These are phyloP conservation scores for Acorus gramineus DNA, from an alignment of 106 monocot genomes.

Conservation along the genomic window DNA sequence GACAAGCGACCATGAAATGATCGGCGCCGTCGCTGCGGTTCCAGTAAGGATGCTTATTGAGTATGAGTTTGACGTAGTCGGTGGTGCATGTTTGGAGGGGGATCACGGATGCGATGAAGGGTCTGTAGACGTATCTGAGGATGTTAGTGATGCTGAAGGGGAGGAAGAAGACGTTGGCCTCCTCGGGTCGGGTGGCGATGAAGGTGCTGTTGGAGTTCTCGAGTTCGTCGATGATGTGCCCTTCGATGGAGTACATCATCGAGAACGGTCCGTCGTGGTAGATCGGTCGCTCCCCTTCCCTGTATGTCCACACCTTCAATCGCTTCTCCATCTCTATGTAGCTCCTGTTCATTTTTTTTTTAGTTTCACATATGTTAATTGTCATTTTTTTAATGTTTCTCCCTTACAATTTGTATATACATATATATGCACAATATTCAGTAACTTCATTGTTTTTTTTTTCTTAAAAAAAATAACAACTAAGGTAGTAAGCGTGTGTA, in stretches of 20 bases:
- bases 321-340: slow-evolving; percentile 81
- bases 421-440: too few species aligned
- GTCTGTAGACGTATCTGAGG: slow-evolving; percentile 27
- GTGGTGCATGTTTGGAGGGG: not conserved
- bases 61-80: slow-evolving; percentile 7
- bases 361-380: too few species aligned
- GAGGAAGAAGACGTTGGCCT: slow-evolving; percentile 62
- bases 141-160: slow-evolving; percentile 56
- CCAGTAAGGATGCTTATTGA: slow-evolving; percentile 14
- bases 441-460: too few species aligned
- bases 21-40: slow-evolving; percentile 13
- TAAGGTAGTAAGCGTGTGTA: too few species aligned
- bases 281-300: slow-evolving; percentile 63
- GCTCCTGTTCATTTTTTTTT: slow-evolving; percentile 46
- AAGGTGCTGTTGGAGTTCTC: slow-evolving; percentile 27
- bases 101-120: not conserved
- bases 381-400: too few species aligned
- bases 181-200: slow-evolving; percentile 25
- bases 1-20: slow-evolving; percentile 27
- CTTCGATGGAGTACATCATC: slow-evolving; percentile 55
- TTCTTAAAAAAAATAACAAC: too few species aligned
- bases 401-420: too few species aligned
- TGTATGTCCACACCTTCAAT: slow-evolving; percentile 57
- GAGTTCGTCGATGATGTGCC: slow-evolving; percentile 52
- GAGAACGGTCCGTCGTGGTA: slow-evolving; percentile 42